Evolutionary conservation across 164 flowering plant genomes (phyloP).

Genomic region (Vitis riparia): DNA sequence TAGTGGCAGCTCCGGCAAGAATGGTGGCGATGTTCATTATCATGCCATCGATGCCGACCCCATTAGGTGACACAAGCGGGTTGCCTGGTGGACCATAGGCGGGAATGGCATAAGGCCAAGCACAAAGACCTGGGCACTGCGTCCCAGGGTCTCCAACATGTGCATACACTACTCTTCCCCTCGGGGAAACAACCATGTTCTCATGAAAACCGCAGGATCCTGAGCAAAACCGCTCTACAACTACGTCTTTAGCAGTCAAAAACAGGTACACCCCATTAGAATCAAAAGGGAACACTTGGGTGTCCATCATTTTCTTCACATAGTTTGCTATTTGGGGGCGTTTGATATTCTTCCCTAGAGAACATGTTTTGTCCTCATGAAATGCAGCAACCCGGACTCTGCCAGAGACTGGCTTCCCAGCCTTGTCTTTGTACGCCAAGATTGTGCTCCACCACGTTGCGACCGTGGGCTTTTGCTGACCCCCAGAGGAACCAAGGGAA

Average conservation of each 20-base stretch:
- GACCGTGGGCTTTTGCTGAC: slow-evolving; percentile 10
- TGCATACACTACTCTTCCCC: slow-evolving; percentile 22
- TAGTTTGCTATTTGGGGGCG: slow-evolving; percentile 21
- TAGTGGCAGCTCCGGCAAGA: slow-evolving; percentile 41
- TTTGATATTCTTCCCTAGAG: slow-evolving; percentile 31
- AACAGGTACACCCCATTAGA: slow-evolving; percentile 26
- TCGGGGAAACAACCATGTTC: not conserved
- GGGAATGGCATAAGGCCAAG: slow-evolving; percentile 38
- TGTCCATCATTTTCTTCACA: slow-evolving; percentile 15
- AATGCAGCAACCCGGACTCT: slow-evolving; percentile 17
- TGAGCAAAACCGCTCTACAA: slow-evolving; percentile 35
- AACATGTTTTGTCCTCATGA: slow-evolving; percentile 11
- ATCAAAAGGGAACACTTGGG: slow-evolving; percentile 13
- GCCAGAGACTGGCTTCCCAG: slow-evolving; percentile 17
- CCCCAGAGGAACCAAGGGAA: slow-evolving; percentile 16
- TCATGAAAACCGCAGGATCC: slow-evolving; percentile 36
- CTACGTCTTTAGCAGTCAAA: slow-evolving; percentile 26
- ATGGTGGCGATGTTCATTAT: slow-evolving; percentile 40
- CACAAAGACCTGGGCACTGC: slow-evolving; percentile 42
- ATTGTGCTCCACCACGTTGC: slow-evolving; percentile 31
- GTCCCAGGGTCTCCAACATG: slow-evolving; percentile 32
- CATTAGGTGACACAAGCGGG: slow-evolving; percentile 35
- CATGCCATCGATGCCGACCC: slow-evolving; percentile 38
- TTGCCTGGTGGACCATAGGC: slow-evolving; percentile 35
- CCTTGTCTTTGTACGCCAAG: slow-evolving; percentile 21